phyloP scores from a whole-genome alignment of 805 yeast genomes.

The Kuraishia capsulata region DNA sequence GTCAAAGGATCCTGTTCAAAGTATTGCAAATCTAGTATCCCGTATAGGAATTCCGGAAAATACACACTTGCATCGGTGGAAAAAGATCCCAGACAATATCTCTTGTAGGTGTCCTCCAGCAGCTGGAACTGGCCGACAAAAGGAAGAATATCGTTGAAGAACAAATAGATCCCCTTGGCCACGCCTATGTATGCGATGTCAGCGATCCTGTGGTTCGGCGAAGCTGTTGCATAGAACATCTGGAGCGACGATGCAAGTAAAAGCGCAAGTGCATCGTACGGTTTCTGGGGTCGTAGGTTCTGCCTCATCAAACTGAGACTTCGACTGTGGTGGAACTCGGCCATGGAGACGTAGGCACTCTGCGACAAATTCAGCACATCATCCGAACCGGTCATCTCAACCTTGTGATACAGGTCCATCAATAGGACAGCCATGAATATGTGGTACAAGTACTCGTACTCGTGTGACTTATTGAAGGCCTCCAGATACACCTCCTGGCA shows the following conservation, averaged over 20 bases:
- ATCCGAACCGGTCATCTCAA: conserved; percentile 11
- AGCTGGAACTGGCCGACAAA: conserved; percentile 7
- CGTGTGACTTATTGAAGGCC: conserved; percentile 5
- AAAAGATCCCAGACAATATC: conserved; percentile 14
- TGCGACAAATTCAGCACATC: conserved; percentile 10
- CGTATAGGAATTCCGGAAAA: conserved; percentile 15
- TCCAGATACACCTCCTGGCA: conserved; percentile 8
- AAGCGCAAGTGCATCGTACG: conserved; percentile 10
- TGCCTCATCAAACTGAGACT: conserved; percentile 12
- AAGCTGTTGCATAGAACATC: conserved; percentile 11
- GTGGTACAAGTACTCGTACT: conserved; percentile 13
- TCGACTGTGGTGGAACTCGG: conserved; percentile 13
- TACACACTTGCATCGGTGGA: conserved; percentile 8
- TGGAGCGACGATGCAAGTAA: conserved; percentile 11
- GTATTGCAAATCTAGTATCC: conserved; percentile 8
- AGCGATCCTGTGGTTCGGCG: conserved; percentile 10
- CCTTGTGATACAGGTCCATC: conserved; percentile 14
- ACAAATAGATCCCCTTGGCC: conserved; percentile 5
- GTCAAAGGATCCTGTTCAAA: background rate
- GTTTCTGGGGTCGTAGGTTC: conserved; percentile 10
- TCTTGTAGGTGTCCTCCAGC: conserved; percentile 11
- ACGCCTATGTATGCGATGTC: conserved; percentile 11
- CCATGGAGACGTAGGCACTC: conserved; percentile 10
- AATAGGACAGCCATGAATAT: conserved; percentile 11
- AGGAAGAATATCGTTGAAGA: conserved; percentile 1